A percentile compares a stretch with the other conserved stretches of the same genome.
Conservation (phyloP, 2,329 filamentous ascomycete species). For the Verticillium dahliae region DNA sequence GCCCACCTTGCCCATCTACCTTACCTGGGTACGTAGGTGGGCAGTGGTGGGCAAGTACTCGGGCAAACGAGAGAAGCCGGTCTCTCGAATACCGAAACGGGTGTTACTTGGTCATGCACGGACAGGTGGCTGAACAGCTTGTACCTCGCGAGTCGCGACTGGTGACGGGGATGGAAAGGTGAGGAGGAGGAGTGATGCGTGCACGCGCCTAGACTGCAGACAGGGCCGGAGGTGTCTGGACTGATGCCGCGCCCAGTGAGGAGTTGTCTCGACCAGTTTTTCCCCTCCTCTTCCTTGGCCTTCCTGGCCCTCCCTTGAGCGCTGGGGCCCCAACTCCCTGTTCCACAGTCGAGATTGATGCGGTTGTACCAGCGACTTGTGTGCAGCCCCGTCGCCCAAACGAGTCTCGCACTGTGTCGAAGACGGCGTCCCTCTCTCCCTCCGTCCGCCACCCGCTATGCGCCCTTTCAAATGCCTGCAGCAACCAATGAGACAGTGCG, state of each 20-base stretch:
- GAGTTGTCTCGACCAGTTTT: background rate
- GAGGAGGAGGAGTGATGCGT: background rate
- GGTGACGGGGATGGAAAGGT: background rate
- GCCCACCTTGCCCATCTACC: too few species aligned
- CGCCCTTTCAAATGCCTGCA: background rate
- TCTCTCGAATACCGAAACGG: too few species aligned
- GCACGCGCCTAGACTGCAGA: background rate
- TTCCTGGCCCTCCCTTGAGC: background rate
- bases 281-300: background rate
- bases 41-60: too few species aligned
- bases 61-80: too few species aligned
- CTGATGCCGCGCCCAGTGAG: background rate
- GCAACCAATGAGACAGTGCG: background rate
- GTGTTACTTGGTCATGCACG: background rate
- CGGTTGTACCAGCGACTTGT: background rate
- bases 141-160: background rate
- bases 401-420: background rate
- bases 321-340: background rate
- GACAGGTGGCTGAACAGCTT: background rate
- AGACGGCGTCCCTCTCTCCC: background rate
- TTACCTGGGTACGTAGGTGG: too few species aligned
- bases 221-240: background rate
- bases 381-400: background rate
- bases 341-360: background rate
- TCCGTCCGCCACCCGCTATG: background rate